Base-by-base conservation (phyloP, 2,329 filamentous ascomycete species). In the Aschersonia sp. region DNA sequence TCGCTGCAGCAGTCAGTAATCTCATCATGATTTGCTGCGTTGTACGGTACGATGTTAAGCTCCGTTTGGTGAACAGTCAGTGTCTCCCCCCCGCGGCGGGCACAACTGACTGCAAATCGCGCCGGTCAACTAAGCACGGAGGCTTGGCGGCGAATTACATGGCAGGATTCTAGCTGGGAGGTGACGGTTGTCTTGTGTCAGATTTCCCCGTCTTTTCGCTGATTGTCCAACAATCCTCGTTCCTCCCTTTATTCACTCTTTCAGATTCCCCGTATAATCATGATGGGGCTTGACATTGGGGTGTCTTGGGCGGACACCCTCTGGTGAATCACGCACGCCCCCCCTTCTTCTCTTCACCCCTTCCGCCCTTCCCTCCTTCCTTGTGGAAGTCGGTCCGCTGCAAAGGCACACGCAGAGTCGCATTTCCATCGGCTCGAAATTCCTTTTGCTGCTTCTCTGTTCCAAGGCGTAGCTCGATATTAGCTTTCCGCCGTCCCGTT, bases 361-460 rank as follows among this genome's bases (percentile, higher is more conserved):
- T 29, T 11, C 14, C 44, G 11, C 14, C 41, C 41, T 14, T 42
- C 41, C 41, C 35, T 37, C 35, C 35, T 37, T 37, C 35, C 35
- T 37, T 37, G 8, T 37, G 35, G 35, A 12, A 37, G 35, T 37
- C 35, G 35, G 35, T 37, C 35, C 35, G 35, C 35, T 37, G 8
- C 35, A 37, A 2, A 12, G 8, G 35, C 35, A 37, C 12, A 37
- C 35, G 35, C 12, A 37, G 35, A 8, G 35, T 37, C 5, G 35
- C 35, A 37, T 40, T 54, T 56, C 54, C 42, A 56, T 58, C 37
- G 29, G 42, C 46, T 47, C n/a, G 32, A 48, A 39, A 11, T 45
- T 45, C 43, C 39, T 45, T 39, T 50, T 47, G 47, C 50, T 35
- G 35, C 35, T 37, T 37, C 12, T 8, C 12, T 12, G 8, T 37